Base-by-base conservation (phyloP, 345 rosid species). In the Excoecaria agallocha region DNA sequence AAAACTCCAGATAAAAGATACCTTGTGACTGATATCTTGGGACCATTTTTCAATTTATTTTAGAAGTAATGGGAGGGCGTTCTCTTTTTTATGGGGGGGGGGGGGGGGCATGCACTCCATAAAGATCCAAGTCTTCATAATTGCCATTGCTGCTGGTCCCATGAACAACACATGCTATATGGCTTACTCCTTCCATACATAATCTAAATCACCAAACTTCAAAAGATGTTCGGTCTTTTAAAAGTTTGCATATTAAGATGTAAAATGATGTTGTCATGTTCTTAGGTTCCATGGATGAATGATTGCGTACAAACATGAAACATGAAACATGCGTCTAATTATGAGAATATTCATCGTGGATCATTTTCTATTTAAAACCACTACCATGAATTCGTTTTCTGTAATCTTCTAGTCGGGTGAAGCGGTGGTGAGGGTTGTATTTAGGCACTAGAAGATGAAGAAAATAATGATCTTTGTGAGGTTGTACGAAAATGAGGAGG, bases 401-500 rank as follows among this genome's bases (percentile, higher is more conserved):
- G 2, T 30, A 30, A 30, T 30, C 30, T 30, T 30, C 30, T 30
- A 2, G 30, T 30, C 2, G 1, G 30, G 30, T 30, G 30, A 30
- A 30, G 30, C 2, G 30, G 30, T 30, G 30, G 30, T 30, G 30
- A 30, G 30, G 30, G 30, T 30, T 30, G 1, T 30, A 30, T 30
- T 30, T 30, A 30, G 30, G 30, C 2, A 30, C 30, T 30, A 30
- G 30, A 30, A 30, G 30, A 30, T 30, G 30, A 30, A 30, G 30
- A 30, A 30, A 30, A 30, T 30, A 30, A 30, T 59, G 56, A 52
- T 49, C 3, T 22, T 69, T 22, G 54, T 64, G 13, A 5, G 19
- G 67, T 70, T 78, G 84, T 76, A 49, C 73, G 19, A 61, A 59
- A 56, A 64, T 7, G 52, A 13, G 75, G 79, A 37, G 79, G 80